Conservation (phyloP, 495 filamentous ascomycete genomes). For the Talaromyces wortmannii region DNA sequence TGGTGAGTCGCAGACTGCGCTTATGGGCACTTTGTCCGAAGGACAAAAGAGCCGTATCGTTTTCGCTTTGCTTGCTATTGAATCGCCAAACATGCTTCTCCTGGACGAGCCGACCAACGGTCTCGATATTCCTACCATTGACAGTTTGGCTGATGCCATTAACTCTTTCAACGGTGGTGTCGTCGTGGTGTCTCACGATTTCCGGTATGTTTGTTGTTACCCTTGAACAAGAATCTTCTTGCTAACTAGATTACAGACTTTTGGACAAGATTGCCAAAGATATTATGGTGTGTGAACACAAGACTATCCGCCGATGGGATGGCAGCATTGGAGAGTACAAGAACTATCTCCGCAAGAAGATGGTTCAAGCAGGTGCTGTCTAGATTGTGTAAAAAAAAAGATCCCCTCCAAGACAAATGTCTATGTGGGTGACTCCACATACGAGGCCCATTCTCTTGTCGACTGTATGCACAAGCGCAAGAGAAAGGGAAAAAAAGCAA, state of each 20-base stretch:
- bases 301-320: slow-evolving; percentile 82
- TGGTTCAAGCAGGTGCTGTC: slow-evolving; percentile 51
- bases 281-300: slow-evolving; percentile 98
- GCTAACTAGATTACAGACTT: slow-evolving; percentile 45
- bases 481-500: no score
- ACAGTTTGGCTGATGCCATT: slow-evolving; percentile 95
- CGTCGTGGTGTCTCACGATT: slow-evolving; percentile 97
- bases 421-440: no score
- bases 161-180: slow-evolving; percentile 95
- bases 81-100: slow-evolving; percentile 94
- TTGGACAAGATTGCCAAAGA: slow-evolving; percentile 99
- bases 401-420: background rate
- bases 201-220: slow-evolving; percentile 56
- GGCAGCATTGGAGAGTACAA: slow-evolving; percentile 92
- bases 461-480: no score
- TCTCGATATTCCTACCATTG: slow-evolving; percentile 98
- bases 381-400: slow-evolving; percentile 37
- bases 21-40: slow-evolving; percentile 97
- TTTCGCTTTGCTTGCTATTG: slow-evolving; percentile 93
- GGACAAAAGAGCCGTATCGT: slow-evolving; percentile 97
- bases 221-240: background rate
- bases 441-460: no score
- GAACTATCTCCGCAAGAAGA: slow-evolving; percentile 98
- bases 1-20: slow-evolving; percentile 88
- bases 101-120: slow-evolving; percentile 99